Evolutionary conservation across 2,329 filamentous ascomycete species (phyloP), one percentile per base, ranked within the genome.

Genomic region (Paradendryphiella salina): DNA sequence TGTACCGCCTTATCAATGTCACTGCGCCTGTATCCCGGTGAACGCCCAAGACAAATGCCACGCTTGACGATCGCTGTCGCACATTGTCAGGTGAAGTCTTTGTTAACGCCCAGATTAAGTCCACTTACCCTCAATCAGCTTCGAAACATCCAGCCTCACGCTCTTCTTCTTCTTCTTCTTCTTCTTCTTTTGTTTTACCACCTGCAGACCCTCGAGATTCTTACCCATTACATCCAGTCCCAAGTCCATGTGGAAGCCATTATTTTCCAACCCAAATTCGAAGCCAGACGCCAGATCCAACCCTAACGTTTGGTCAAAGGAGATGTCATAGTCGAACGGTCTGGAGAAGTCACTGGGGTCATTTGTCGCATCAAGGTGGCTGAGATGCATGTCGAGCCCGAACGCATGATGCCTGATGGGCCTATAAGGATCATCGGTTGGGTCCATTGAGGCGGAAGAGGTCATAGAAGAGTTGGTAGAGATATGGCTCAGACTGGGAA

Each of bases 131-230:
- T 76, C 72, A 40, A 78, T 63, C 17, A 79, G 63, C 51, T 72
- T 76, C 15, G 61, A 60, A 2, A 78, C 72, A 57, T 79, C 77
- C 41, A 79, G 60, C 52, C 74, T 73, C 13, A 75, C 73, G 3
- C 57, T 60, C 57, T 70, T 73, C 62, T 69, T 75, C 38, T 50
- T 46, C 47, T 60, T 64, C 52, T 66, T 60, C 57, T 70, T 73
- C 62, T 69, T 75, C 38, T 50, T 46, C 47, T 60, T 64, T 53
- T 66, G 63, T 50, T 51, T 63, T 13, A 62, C 54, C 1, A 60
- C 46, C 1, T 60, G 61, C 18, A 62, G 29, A 14, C 29, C 51
- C 37, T 60, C 60, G 8, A 17, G 34, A 23, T 42, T 41, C 14
- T 51, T 43, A 6, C 50, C 54, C 53, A 67, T 62, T 41, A 65